Evolutionary conservation across 441 rosid genomes (phyloP).

Genomic region (Pelargonium hybrid): DNA sequence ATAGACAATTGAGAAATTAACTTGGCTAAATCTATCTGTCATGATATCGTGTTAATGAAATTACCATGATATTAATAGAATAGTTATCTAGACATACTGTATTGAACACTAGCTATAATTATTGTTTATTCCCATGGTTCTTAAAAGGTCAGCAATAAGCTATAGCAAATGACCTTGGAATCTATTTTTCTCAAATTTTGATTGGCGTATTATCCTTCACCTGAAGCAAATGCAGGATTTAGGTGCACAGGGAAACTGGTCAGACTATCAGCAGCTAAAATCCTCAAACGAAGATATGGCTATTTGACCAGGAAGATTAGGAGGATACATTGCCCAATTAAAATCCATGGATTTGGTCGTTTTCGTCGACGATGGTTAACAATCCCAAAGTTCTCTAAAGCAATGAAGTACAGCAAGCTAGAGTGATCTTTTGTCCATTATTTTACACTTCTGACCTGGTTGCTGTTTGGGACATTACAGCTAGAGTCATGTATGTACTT

Average conservation of each 20-base stretch:
- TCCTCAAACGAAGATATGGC: slow-evolving; percentile 35
- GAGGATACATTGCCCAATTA: slow-evolving; percentile 47
- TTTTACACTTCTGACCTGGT: not conserved
- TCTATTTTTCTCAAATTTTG: not conserved
- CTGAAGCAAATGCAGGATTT: slow-evolving; percentile 30
- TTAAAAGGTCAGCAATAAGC: not conserved
- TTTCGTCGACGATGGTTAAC: slow-evolving; percentile 45
- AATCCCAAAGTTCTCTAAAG: slow-evolving; percentile 43
- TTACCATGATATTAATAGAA: not conserved
- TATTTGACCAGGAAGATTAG: slow-evolving; percentile 41
- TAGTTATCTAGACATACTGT: not conserved
- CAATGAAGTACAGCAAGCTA: slow-evolving; percentile 38
- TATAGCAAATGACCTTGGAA: not conserved
- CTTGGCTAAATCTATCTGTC: not conserved
- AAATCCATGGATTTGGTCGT: slow-evolving; percentile 47
- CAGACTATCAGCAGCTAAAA: slow-evolving; percentile 31
- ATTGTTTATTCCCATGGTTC: not conserved
- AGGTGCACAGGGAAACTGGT: slow-evolving; percentile 29
- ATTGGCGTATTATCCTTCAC: not conserved
- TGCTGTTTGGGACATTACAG: not conserved
- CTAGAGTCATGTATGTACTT: not conserved
- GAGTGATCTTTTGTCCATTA: slow-evolving; percentile 22
- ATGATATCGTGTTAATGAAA: not conserved
- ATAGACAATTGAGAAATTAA: not conserved
- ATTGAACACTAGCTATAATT: not conserved